A percentile compares a stretch with the other conserved stretches of the same genome.
These are phyloP conservation scores for Xylariaceae sp. DNA, from an alignment of 2,329 filamentous ascomycete genomes.

Conservation along the genomic window DNA sequence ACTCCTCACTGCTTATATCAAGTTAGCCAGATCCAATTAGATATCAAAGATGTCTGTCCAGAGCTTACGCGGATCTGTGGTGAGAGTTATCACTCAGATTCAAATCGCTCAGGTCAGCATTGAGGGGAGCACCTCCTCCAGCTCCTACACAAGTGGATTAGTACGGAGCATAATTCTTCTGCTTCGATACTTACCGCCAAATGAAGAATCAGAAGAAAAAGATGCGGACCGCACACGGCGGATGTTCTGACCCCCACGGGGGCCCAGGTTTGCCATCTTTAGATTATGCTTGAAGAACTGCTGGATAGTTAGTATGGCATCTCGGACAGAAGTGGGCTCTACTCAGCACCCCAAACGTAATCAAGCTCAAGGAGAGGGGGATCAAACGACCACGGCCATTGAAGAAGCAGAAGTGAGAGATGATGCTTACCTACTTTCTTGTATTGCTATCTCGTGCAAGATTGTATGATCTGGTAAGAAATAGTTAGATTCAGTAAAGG, in stretches of 20 bases:
- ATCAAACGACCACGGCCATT: no score
- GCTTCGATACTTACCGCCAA: slow-evolving; percentile 11
- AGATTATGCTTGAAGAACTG: background rate
- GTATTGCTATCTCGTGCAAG: background rate
- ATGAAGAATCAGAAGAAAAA: slow-evolving; percentile 18
- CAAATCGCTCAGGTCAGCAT: slow-evolving; percentile 12
- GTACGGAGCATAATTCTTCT: background rate
- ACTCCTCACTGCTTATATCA: slow-evolving; percentile 8
- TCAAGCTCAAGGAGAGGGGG: background rate
- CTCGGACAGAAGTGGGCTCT: background rate
- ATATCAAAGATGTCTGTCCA: background rate
- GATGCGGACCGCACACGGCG: slow-evolving; percentile 17
- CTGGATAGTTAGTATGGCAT: background rate
- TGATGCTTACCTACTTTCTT: background rate
- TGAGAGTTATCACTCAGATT: slow-evolving; percentile 6
- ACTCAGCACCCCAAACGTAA: no score
- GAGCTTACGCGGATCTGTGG: slow-evolving; percentile 16
- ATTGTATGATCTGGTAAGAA: background rate
- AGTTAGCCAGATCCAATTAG: background rate
- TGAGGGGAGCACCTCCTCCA: slow-evolving; percentile 17
- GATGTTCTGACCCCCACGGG: no score
- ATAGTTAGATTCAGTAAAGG: background rate
- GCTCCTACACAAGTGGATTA: slow-evolving; percentile 13
- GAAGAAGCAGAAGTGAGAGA: no score
- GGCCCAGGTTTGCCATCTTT: slow-evolving; percentile 15